Base-by-base conservation (phyloP, 495 filamentous ascomycete genomes). In the Penicillium herquei region DNA sequence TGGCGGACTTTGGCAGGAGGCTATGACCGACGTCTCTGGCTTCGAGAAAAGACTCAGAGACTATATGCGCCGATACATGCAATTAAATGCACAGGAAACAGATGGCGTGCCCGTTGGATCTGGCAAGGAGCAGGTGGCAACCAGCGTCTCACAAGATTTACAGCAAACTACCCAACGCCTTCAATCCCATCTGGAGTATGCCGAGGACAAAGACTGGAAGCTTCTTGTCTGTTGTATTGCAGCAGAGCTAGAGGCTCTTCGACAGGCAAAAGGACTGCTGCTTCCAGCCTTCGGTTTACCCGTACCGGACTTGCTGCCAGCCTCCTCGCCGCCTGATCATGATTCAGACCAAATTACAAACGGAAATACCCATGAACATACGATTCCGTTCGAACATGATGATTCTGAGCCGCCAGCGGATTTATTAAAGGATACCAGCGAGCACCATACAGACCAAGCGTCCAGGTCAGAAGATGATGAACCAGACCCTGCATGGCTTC, bases 161-260 rank as follows among this genome's bases (percentile, higher is more conserved):
- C 56, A 67, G 21, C 63, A 68, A 49, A 77, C 72, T 2, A 72
- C 78, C 6, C 61, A 69, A 6, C 56, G 56, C n/a, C 55, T 81
- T 39, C 70, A 74, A 54, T 50, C 61, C 0, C 65, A 74, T 39
- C 49, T 81, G 55, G 66, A 72, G 13, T 45, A 72, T 31, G 74
- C 77, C n/a, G 72, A 79, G 35, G 60, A 61, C 4, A 81, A 80
- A 51, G 81, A 84, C 7, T 98, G 94, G 94, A 97, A 89, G 39
- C 71, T 98, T 26, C 77, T 98, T 21, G 83, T 96, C 18, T 93
- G 88, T 54, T 92, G 89, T 54, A 86, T 97, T 55, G 88, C 91
- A 4, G 90, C 94, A 1, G 94, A 98, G 63, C 67, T 96, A 4
- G 88, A 93, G 59, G 92, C 95, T 7, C 84, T 96, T 50, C 77